Evolutionary conservation across 768 basidiomycete species (phyloP), one percentile per base, ranked within the genome.

Genomic region (Russula foetens): DNA sequence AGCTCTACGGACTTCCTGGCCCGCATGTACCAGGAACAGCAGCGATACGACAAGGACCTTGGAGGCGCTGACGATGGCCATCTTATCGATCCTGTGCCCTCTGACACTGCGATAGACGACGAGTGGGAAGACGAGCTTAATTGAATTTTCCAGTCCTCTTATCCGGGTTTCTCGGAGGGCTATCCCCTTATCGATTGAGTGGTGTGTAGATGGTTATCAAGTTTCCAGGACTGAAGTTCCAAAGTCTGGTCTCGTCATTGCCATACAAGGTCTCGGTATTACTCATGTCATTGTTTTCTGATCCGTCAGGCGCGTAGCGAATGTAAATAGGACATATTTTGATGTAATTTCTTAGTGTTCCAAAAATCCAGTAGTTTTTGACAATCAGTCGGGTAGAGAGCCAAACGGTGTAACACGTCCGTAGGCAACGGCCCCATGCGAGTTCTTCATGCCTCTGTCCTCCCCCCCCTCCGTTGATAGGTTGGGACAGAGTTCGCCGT

Each of bases 1-100:
- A 92, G 84, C 65, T 84, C 85, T 4, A 78, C 84, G 2, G 76
- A 80, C 21, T 84, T 90, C 68, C 75, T 95, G 51, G 86, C 82
- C 9, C 76, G 78, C 14, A 80, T 93, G 71, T 93, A 84, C 72
- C 75, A 76, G 55, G 76, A 76, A 44, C 90, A 94, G 71, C 79
- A 84, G 53, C 76, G 71, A 19, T 72, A 71, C 48, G 73, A 72
- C 11, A 69, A 70, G 62, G 70, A 66, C 15, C 53, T 63, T 28
- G 71, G 68, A 38, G 79, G 75, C 3, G 76, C 76, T 8, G 84
- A 84, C 65, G 84, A 83, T 31, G 82, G 79, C 12, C 84, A 87
- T 23, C 73, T 87, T 3, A 67, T 85, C 31, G 88, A 89, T 67
- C 73, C 77, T 49, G 79, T 79, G 43, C 62, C 68, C 43, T 69